Percentiles rank a stretch among this genome's conserved stretches.
These are phyloP conservation scores for Botryobasidium botryosum DNA, from an alignment of 768 basidiomycete genomes.

Conservation along the genomic window DNA sequence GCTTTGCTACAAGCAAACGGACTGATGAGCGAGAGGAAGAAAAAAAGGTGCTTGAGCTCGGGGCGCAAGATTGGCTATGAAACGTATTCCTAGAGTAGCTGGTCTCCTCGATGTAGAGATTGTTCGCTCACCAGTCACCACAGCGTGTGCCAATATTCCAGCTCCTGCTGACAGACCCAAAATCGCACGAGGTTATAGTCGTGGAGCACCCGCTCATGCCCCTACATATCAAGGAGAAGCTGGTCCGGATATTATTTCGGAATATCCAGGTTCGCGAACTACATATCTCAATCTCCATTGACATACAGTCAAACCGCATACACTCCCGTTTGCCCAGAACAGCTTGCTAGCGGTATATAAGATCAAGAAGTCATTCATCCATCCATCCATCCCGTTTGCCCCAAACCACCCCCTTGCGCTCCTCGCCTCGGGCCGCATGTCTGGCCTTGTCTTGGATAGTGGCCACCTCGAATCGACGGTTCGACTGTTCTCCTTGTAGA, in stretches of 20 bases:
- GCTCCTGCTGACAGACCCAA: conserved; percentile 90
- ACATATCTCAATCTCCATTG: conserved; percentile 9
- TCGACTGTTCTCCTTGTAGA: conserved; percentile 47
- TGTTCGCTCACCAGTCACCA: neutral
- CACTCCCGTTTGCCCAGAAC: too few relatives aligned
- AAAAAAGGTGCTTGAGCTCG: conserved; percentile 50
- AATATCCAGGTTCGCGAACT: conserved; percentile 58
- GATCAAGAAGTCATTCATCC: conserved; percentile 18
- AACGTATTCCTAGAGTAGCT: conserved; percentile 74
- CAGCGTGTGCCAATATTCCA: too few relatives aligned
- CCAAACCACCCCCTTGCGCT: conserved; percentile 75
- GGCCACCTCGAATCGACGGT: conserved; percentile 83
- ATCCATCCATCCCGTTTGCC: conserved; percentile 87
- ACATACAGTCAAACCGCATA: too few relatives aligned
- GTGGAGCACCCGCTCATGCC: conserved; percentile 83
- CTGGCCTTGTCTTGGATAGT: conserved; percentile 84
- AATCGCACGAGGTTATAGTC: conserved; percentile 85
- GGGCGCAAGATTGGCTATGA: conserved; percentile 50
- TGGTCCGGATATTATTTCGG: conserved; percentile 75
- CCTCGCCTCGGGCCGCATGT: conserved; percentile 72
- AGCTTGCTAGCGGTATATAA: neutral
- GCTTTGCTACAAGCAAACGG: conserved; percentile 17
- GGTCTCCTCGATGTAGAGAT: neutral
- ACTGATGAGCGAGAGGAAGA: conserved; percentile 48
- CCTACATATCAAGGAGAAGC: conserved; percentile 68